Percentiles rank a stretch among this genome's conserved stretches.
These are phyloP conservation scores for Paecilomyces dactylethromorphus DNA, from an alignment of 2,329 filamentous ascomycete species.

Conservation along the genomic window DNA sequence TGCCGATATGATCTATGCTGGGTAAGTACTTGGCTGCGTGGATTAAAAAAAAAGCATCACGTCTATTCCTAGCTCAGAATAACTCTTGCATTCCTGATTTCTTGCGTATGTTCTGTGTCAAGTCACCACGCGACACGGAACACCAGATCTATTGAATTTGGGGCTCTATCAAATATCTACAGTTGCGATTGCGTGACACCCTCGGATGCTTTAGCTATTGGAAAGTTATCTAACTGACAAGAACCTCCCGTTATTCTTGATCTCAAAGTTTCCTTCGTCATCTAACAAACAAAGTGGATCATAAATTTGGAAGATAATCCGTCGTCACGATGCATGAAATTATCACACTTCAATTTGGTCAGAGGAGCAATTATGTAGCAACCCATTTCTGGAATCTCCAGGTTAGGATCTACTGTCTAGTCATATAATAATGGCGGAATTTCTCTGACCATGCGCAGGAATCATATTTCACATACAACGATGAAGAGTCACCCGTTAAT, in stretches of 20 bases:
- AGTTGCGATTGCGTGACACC: neutral
- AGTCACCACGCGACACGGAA: neutral
- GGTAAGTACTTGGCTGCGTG: neutral
- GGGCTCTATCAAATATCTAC: neutral
- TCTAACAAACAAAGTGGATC: neutral
- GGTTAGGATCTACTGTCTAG: conserved; percentile 40
- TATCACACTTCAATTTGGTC: conserved; percentile 85
- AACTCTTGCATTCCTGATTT: neutral
- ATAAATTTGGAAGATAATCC: neutral
- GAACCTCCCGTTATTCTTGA: neutral
- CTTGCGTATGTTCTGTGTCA: neutral
- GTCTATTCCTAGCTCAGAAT: neutral
- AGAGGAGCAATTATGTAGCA: conserved; percentile 85
- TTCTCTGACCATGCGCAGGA: conserved; percentile 51
- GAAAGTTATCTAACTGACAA: neutral
- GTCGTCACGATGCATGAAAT: conserved; percentile 74
- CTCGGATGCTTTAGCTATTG: neutral
- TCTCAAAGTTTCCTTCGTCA: neutral
- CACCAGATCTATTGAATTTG: neutral
- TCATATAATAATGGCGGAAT: conserved; percentile 4
- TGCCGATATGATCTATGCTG: neutral
- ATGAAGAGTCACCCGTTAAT: conserved; percentile 62
- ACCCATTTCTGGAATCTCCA: conserved; percentile 98
- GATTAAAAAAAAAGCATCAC: neutral
- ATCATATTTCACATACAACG: conserved; percentile 89